These are phyloP conservation scores for Fusarium siculi DNA, from an alignment of 2,329 filamentous ascomycete genomes.

Conservation along the genomic window DNA sequence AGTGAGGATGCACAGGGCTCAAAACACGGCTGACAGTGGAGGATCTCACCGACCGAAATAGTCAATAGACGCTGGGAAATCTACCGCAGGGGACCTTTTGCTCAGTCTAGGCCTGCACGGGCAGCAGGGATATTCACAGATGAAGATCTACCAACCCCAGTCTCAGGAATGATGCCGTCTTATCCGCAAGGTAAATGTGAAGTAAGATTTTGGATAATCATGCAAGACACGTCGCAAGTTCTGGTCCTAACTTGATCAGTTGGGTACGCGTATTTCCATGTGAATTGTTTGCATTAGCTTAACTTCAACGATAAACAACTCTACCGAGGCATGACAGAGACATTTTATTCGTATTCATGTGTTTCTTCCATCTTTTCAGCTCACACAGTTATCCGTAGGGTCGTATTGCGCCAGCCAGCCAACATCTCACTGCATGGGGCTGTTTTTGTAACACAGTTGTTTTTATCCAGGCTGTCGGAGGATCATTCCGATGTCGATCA, in stretches of 20 bases:
- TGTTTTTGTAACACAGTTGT: background rate
- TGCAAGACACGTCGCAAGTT: slow-evolving; percentile 11
- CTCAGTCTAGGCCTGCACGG: slow-evolving; percentile 12
- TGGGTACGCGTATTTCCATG: background rate
- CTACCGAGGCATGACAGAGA: background rate
- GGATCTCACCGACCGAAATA: slow-evolving; percentile 1
- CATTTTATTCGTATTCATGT: background rate
- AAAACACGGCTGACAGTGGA: slow-evolving; percentile 11
- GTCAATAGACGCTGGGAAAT: slow-evolving; percentile 1
- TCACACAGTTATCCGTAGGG: slow-evolving; percentile 14
- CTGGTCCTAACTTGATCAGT: background rate
- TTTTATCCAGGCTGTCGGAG: slow-evolving; percentile 15
- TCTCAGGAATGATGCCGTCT: slow-evolving; percentile 18
- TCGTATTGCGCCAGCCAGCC: slow-evolving; percentile 1
- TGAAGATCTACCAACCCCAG: slow-evolving; percentile 22
- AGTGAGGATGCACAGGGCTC: slow-evolving; percentile 7
- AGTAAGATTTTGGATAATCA: slow-evolving; percentile 1
- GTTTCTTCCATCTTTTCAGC: background rate
- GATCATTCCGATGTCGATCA: slow-evolving; percentile 2
- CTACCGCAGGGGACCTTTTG: slow-evolving; percentile 17
- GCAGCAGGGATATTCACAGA: slow-evolving; percentile 13
- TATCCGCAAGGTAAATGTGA: slow-evolving; percentile 19
- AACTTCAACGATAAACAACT: background rate
- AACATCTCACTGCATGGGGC: background rate
- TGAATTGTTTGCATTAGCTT: slow-evolving; percentile 16